Conservation (phyloP, 2,329 filamentous ascomycete species). For the Curvularia verruculosa region DNA sequence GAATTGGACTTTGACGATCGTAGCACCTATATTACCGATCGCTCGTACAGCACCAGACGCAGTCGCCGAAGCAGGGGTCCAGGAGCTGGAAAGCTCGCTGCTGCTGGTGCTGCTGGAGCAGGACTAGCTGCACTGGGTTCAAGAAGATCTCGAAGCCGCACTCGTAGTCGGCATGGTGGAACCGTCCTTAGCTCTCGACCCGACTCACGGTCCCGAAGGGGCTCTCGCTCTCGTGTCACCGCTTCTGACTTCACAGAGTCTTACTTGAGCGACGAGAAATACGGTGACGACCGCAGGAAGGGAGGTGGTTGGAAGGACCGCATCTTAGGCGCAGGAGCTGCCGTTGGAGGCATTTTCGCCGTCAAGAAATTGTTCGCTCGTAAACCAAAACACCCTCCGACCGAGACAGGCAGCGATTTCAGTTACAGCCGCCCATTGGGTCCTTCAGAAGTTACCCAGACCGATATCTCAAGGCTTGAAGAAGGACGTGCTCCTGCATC, state of each 20-base stretch:
- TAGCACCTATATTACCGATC: constrained; percentile 64
- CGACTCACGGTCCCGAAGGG: constrained; percentile 37
- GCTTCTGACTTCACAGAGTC: constrained; percentile 41
- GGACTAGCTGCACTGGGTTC: constrained; percentile 61
- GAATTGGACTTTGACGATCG: constrained; percentile 62
- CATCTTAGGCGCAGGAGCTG: constrained; percentile 54
- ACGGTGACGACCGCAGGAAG: constrained; percentile 38
- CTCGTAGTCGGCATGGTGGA: constrained; percentile 35
- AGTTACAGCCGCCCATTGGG: constrained; percentile 60
- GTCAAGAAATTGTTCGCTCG: constrained; percentile 64
- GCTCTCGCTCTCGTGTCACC: constrained; percentile 38
- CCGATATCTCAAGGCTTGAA: constrained; percentile 57
- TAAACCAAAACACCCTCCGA: constrained; percentile 51
- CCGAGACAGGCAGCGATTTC: constrained; percentile 60
- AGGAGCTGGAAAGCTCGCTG: constrained; percentile 56
- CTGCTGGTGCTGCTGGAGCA: constrained; percentile 63
- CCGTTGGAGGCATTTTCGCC: constrained; percentile 49
- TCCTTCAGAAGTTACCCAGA: constrained; percentile 55
- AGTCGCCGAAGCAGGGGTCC: constrained; percentile 41
- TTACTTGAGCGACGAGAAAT: constrained; percentile 53
- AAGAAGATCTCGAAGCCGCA: constrained; percentile 50
- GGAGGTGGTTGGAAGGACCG: constrained; percentile 53
- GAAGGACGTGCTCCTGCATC: constrained; percentile 60
- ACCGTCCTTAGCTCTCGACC: constrained; percentile 45
- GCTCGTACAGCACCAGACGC: constrained; percentile 50